Evolutionary conservation across 73 alveolate species (phyloP), one percentile per base, ranked within the genome.

Genomic region (Symbiodinium natans): DNA sequence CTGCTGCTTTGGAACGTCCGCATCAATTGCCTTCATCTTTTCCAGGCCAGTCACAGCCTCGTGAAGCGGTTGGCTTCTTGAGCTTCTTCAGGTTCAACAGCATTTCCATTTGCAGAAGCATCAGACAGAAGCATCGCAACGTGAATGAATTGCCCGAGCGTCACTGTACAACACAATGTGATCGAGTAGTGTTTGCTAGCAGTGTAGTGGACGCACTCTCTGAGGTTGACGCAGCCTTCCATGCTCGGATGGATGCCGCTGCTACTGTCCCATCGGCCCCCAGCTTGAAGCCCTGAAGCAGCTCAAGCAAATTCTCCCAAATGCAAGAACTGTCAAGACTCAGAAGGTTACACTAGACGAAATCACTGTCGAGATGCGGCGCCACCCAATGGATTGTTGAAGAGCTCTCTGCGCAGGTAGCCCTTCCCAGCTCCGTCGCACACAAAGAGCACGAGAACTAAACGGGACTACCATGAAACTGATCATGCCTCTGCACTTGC

Each of bases 1-100:
- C 95, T 90, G 96, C 41, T 90, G 96, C 96, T 90, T 90, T 90
- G 96, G 96, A 90, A 90, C 96, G 96, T 90, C 96, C 9, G 68
- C 87, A 15, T 90, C 96, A 29, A 90, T 71, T 87, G 96, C 96
- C 75, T 41, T 41, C 96, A 90, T 90, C 77, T 41, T 90, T 23
- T 90, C 96, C 36, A 90, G 39, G 54, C 96, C 96, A 17, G 52
- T 19, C 8, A 90, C 96, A 2, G 96, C 95, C 95, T 88, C 73
- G 83, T 0, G 41, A 31, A 17, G 82, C 2, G 21, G 71, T 31
- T 34, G 25, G n/a, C n/a, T n/a, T 48, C 17, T 8, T 48, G 8
- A 6, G 29, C 33, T 59, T 59, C 33, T 21, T 59, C 33, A 19
- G 31, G 5, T 59, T 0, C 39, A 27, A 23, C 9, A 38, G 74